A percentile compares a stretch with the other conserved stretches of the same genome.
Conservation (phyloP, 2,329 filamentous ascomycete genomes). For the Sordariomycetes sp. region DNA sequence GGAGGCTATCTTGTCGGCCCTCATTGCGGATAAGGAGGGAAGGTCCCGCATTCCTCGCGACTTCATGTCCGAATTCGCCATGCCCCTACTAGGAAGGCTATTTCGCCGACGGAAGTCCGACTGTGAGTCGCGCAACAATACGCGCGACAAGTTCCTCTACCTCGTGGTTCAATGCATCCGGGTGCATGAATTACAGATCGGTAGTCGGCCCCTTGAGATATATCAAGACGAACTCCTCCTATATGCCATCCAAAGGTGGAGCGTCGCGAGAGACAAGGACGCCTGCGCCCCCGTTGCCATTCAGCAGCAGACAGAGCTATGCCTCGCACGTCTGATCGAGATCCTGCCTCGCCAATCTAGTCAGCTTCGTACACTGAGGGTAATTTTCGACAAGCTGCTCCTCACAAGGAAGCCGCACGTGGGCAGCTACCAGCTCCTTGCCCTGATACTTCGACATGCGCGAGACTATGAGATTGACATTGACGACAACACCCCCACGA, state of each 20-base stretch:
- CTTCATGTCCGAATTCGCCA: constrained; percentile 9
- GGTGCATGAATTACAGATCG: background rate
- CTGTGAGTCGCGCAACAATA: constrained; percentile 5
- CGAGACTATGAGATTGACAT: constrained; percentile 11
- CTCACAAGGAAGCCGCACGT: constrained; percentile 17
- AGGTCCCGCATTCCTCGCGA: constrained; percentile 7
- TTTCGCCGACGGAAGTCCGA: constrained; percentile 6
- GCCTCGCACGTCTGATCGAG: background rate
- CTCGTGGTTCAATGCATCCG: constrained; percentile 4
- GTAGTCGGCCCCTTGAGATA: background rate
- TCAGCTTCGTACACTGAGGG: background rate
- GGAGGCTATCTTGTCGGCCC: background rate
- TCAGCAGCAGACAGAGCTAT: background rate
- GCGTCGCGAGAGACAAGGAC: background rate
- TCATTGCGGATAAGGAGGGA: background rate
- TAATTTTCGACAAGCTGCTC: background rate
- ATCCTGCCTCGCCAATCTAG: background rate
- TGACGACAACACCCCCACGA: constrained; percentile 7
- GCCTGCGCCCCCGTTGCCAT: background rate
- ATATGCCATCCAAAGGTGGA: background rate
- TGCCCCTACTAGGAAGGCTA: constrained; percentile 11
- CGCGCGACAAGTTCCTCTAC: constrained; percentile 7
- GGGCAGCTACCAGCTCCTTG: constrained; percentile 13
- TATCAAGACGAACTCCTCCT: background rate
- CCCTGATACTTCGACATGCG: constrained; percentile 10